Evolutionary conservation across 2,329 filamentous ascomycete species (phyloP).

Genomic region (Cercospora sesami): DNA sequence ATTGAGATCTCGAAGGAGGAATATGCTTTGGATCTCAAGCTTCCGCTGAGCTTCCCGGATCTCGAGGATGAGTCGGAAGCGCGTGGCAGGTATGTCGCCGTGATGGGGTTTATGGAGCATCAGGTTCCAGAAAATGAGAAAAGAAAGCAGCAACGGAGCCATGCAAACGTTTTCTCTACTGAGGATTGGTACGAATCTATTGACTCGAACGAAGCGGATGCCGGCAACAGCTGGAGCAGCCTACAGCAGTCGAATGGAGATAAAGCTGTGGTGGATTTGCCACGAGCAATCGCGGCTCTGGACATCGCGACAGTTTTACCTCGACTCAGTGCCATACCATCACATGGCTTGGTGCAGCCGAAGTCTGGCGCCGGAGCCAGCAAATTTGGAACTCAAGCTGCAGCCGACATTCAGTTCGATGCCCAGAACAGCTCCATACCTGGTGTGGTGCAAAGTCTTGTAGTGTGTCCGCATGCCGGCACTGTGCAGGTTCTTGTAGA

Average conservation of each 20-base stretch:
- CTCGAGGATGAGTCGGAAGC: conserved; percentile 8
- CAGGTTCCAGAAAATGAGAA: conserved; percentile 32
- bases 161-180: conserved; percentile 13
- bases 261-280: conserved; percentile 49
- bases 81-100: conserved; percentile 16
- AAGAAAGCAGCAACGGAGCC: conserved; percentile 26
- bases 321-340: conserved; percentile 55
- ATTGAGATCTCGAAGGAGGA: conserved; percentile 11
- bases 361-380: conserved; percentile 30
- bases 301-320: conserved; percentile 76
- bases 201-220: conserved; percentile 44
- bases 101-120: conserved; percentile 33
- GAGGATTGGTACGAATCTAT: conserved; percentile 33
- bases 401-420: conserved; percentile 33
- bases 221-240: conserved; percentile 3
- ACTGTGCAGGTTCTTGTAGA: conserved; percentile 33
- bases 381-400: conserved; percentile 33
- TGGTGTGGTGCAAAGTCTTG: conserved; percentile 27
- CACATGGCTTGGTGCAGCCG: conserved; percentile 51
- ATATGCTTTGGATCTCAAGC: conserved; percentile 11
- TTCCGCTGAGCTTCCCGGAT: conserved; percentile 7
- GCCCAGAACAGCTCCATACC: conserved; percentile 13
- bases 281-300: conserved; percentile 69
- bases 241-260: neutral
- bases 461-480: conserved; percentile 27